Conservation (phyloP, 345 rosid species). For the Tarenaya hassleriana region DNA sequence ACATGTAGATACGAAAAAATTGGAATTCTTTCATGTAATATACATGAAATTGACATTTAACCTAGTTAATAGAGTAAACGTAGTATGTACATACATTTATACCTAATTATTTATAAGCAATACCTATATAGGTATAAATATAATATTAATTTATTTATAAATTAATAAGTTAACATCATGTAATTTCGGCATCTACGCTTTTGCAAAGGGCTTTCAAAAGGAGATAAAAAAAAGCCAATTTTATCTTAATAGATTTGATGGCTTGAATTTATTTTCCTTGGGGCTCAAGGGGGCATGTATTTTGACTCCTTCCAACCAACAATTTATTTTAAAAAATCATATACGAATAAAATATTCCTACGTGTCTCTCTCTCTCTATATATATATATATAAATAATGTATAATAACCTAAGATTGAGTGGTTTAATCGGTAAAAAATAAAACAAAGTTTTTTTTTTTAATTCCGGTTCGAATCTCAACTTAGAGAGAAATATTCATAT, state of each 20-base stretch:
- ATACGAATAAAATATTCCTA: constrained; percentile 4
- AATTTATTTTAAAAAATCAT: constrained; percentile 12
- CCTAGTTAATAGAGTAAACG: no score
- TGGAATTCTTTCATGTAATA: no score
- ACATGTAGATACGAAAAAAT: no score
- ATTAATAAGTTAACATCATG: not conserved
- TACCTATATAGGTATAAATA: no score
- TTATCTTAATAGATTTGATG: constrained; percentile 19
- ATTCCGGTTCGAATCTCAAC: no score
- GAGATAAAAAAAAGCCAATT: constrained; percentile 15
- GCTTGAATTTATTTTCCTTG: constrained; percentile 22
- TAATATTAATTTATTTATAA: no score
- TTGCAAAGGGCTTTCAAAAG: constrained; percentile 17
- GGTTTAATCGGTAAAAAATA: no score
- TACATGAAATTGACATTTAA: no score
- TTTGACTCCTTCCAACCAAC: constrained; percentile 35
- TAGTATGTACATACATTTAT: no score
- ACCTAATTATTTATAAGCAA: no score
- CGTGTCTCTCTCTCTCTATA: not conserved
- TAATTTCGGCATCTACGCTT: not conserved
- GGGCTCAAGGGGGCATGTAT: constrained; percentile 47
- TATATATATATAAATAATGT: not conserved
- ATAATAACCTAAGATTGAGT: no score
- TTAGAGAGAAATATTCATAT: no score
- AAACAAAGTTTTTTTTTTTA: not conserved